A percentile compares a stretch with the other conserved stretches of the same genome.
Evolutionary conservation across 352 stramenopile species (phyloP).

Genomic region (Phytophthora macrochlamydospora): DNA sequence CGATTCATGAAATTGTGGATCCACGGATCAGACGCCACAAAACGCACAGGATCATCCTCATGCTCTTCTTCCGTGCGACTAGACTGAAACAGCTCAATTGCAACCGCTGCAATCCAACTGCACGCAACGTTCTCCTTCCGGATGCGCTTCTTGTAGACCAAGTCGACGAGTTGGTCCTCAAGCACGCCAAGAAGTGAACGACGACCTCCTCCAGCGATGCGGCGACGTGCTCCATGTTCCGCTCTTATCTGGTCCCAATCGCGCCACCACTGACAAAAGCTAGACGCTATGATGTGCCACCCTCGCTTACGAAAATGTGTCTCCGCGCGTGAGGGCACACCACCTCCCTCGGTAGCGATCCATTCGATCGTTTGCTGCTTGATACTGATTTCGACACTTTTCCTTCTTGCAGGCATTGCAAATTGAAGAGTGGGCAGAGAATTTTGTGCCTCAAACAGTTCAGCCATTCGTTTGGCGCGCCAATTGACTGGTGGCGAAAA

Average conservation of each 20-base stretch:
- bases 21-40: constrained; percentile 1
- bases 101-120: neutral
- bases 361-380: constrained; percentile 9
- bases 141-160: neutral
- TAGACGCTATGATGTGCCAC: neutral
- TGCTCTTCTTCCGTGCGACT: constrained; percentile 2
- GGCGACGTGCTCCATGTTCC: neutral
- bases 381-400: constrained; percentile 2
- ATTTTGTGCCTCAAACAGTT: neutral
- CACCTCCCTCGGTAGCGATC: neutral
- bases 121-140: neutral
- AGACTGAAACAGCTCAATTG: neutral
- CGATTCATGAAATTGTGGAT: constrained; percentile 1
- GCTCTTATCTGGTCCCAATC: constrained; percentile 1
- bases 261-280: constrained; percentile 9
- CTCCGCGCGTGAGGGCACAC: constrained; percentile 1
- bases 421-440: neutral
- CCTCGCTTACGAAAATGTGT: constrained; percentile 2
- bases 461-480: neutral
- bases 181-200: neutral
- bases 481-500: neutral
- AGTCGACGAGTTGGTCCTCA: neutral
- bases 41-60: neutral
- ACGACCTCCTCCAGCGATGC: neutral
- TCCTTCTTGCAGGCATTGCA: constrained; percentile 1